A percentile compares a stretch with the other conserved stretches of the same genome.
phyloP scores from a whole-genome alignment of 768 basidiomycete genomes.

The Fomitopsis pulvina region DNA sequence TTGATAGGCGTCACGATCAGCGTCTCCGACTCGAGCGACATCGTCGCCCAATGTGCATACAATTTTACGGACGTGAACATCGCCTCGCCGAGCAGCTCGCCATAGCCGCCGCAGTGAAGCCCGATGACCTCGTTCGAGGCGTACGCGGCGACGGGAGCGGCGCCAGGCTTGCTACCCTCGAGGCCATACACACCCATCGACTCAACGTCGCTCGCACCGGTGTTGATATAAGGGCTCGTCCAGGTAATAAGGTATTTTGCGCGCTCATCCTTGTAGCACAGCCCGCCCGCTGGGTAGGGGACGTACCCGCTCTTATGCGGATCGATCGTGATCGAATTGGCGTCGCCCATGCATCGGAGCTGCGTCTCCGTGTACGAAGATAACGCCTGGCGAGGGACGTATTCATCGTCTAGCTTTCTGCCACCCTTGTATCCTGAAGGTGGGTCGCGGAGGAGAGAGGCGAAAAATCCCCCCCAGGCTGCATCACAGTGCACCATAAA shows the following conservation, averaged over 20 bases:
- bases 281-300: conserved; percentile 36
- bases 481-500: conserved; percentile 40
- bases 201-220: conserved; percentile 10
- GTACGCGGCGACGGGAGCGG: conserved; percentile 31
- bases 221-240: conserved; percentile 25
- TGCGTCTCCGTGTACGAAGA: conserved; percentile 23
- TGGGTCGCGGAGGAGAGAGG: conserved; percentile 16
- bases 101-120: conserved; percentile 32
- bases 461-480: conserved; percentile 44
- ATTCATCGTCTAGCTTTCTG: conserved; percentile 2
- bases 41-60: conserved; percentile 34
- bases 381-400: conserved; percentile 25
- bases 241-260: conserved; percentile 32
- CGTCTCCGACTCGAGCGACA: conserved; percentile 25
- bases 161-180: conserved; percentile 46
- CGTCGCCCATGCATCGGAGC: conserved; percentile 20
- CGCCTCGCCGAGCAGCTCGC: conserved; percentile 32
- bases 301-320: conserved; percentile 40
- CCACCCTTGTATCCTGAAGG: neutral
- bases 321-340: conserved; percentile 35
- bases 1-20: conserved; percentile 38
- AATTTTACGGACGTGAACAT: conserved; percentile 32
- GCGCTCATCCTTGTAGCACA: conserved; percentile 34
- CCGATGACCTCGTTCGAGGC: conserved; percentile 35
- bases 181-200: conserved; percentile 40